Evolutionary conservation across 441 rosid species (phyloP), one percentile per base, ranked within the genome.

Genomic region (Populus hybrid): DNA sequence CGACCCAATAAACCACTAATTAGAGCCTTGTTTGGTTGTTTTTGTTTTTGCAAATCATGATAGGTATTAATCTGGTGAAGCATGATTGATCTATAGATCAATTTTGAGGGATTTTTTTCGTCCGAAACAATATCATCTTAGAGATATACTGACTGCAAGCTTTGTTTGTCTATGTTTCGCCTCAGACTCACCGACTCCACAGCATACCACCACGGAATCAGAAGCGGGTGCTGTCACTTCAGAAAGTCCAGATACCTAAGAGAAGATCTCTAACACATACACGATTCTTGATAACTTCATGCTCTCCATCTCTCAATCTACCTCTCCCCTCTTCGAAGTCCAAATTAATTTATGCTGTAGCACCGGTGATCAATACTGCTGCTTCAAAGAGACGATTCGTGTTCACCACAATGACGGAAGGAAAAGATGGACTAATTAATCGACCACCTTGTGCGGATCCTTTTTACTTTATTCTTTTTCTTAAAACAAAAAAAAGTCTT

Each of bases 101-200:
- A 36, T 36, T 36, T 36, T 36, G 1, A 36, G 40, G 40, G 2
- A 38, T 38, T 2, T 1, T 46, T 46, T 12, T 46, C 1, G 18
- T 46, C 16, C 54, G 4, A 46, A 46, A 12, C 54, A 46, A 46
- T 12, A 30, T 30, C 28, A 26, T 26, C 28, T 26, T 26, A 26
- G 28, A 30, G 50, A 42, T 42, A 11, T 42, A 42, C 61, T 54
- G 61, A 16, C 8, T 16, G n/a, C 9, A 73, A 11, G 24, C 2
- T 63, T 32, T 69, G 35, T 18, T 20, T 64, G 8, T 77, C 12
- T 64, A 23, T 77, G 20, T 54, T 74, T 81, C 64, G 76, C 12
- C 12, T 59, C 89, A 90, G 94, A 88, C 77, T 74, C 88, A 42
- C 82, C 81, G 80, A 77, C 78, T 66, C 77, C 86, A 64, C 87